Base-by-base conservation (phyloP, 345 rosid species). In the Lepidium africanum region DNA sequence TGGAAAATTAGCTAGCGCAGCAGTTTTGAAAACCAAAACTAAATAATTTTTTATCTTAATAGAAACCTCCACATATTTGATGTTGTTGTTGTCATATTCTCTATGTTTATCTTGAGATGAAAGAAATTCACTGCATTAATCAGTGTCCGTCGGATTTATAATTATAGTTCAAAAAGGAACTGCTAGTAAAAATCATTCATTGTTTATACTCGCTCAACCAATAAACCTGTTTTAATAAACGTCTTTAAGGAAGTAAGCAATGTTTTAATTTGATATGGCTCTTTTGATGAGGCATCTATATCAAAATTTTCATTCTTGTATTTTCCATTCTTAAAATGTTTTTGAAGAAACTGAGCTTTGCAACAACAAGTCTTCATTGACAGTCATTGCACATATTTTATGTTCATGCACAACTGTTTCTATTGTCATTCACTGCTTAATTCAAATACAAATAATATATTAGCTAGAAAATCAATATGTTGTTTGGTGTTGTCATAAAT, bases 291-390 rank as follows among this genome's bases (percentile, higher is more conserved):
- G 59, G 75, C 39, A 57, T 17, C 36, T 0, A 9, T 47, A 38
- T 9, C 12, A 23, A 46, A 64, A 46, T 65, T 59, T 51, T 13
- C 62, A 21, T 49, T 67, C 59, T 63, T 79, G 33, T 46, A 75
- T 60, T 58, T 78, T 60, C 75, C 76, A 77, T 70, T 84, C 47
- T 78, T 16, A 15, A 77, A 80, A 47, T 79, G 78, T 38, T 80
- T 79, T 48, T 80, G 85, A 71, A 80, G 76, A 60, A 77, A 73
- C 78, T 86, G 90, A 6, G 88, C 84, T 81, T 77, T 21, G 84
- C 87, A 43, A 61, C 68, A 13, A 80, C 84, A 51, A 82, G 81
- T 67, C 93, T 76, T 61, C 84, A 72, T 67, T 63, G 3, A 91
- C 93, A 40, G 81, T 87, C 78, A 82, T 70, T 23, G 85, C 65